Conservation (phyloP, 257 asterid species). For the Penstemon davidsonii region DNA sequence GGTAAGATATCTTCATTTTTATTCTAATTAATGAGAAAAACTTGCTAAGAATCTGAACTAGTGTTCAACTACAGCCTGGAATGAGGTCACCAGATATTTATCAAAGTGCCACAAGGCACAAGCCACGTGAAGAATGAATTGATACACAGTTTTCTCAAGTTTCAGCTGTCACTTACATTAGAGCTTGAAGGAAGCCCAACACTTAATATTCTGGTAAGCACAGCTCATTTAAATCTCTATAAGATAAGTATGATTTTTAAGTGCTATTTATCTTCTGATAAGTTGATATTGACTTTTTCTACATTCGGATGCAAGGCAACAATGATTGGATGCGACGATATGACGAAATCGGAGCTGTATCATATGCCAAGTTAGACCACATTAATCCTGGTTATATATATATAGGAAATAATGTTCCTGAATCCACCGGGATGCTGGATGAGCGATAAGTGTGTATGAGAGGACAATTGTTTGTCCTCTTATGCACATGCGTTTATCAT, state of each 20-base stretch:
- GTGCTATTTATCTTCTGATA: background rate
- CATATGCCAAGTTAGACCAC: too few relatives aligned
- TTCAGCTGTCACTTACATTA: constrained; percentile 5
- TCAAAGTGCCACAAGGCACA: constrained; percentile 68
- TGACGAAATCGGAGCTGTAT: too few relatives aligned
- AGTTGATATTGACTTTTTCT: background rate
- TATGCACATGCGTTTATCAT: too few relatives aligned
- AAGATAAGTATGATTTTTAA: background rate
- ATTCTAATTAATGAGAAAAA: background rate
- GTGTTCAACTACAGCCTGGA: constrained; percentile 65
- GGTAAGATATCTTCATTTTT: constrained; percentile 40
- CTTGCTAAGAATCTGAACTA: constrained; percentile 4
- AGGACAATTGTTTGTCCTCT: too few relatives aligned
- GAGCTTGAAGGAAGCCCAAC: too few relatives aligned
- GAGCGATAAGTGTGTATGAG: too few relatives aligned
- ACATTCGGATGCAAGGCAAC: too few relatives aligned
- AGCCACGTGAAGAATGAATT: constrained; percentile 39
- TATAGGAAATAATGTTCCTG: too few relatives aligned
- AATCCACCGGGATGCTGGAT: too few relatives aligned
- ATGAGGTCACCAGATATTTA: constrained; percentile 60
- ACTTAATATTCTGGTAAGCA: background rate
- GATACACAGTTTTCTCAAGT: constrained; percentile 8
- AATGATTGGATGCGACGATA: too few relatives aligned
- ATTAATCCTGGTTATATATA: too few relatives aligned
- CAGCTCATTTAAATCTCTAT: background rate